Base-by-base conservation (phyloP, 2,329 filamentous ascomycete genomes). In the Cladosporium phlei region DNA sequence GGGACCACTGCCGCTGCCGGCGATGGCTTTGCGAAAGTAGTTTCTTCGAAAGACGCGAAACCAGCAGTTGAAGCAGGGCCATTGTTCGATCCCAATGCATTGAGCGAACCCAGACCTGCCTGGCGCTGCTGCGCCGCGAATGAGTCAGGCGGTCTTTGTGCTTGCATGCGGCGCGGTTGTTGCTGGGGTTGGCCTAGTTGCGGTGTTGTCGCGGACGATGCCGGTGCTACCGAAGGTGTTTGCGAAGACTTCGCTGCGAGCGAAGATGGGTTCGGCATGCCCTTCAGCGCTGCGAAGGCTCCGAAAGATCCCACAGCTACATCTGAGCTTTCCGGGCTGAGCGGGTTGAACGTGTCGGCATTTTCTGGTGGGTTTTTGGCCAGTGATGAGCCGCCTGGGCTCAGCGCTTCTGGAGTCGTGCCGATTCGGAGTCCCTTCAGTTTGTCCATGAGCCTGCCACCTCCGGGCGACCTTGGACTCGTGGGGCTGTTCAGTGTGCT, bases 351-450 rank as follows among this genome's bases (percentile, higher is more conserved):
- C 53, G 42, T 65, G 54, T 45, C 60, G 50, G 16, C 51, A 24
- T 52, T 53, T 34, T 49, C 52, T 66, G 60, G 47, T 66, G 49
- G 54, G 52, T 14, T 64, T 62, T 34, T 66, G 52, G 20, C 62
- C 20, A 32, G 14, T 9, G 49, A 38, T 2, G 45, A 32, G 11
- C 42, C 42, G 16, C 42, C 42, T 7, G 45, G 39, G 2, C 47
- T 50, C 16, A 59, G 48, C 6, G 58, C 56, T n/a, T 52, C 49
- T n/a, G 51, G 32, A 19, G 79, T 84, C 2, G 88, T 95, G 27
- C 83, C 85, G 50, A 95, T 69, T 60, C 83, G 88, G 53, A 95
- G 68, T 1, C 88, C 87, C 59, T 78, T 85, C 37, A 94, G 72
- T 69, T 89, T 94, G 63, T 93, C 87, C 47, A 82, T 80, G 52